Base-by-base conservation (phyloP, 2,329 filamentous ascomycete species). In the Trichoderma afroharzianum region DNA sequence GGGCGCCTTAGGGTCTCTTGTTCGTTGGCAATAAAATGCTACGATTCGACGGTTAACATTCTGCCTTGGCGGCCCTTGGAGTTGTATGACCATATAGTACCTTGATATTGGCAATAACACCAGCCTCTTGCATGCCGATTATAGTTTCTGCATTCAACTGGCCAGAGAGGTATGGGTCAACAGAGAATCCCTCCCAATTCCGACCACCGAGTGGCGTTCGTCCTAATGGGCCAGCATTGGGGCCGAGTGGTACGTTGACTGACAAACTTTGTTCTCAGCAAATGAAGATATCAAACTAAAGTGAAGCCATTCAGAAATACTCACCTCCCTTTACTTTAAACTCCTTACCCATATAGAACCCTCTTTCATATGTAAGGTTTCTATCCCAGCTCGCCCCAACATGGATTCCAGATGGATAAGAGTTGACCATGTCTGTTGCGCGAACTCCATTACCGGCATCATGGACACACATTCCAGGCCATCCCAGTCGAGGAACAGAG, bases 51-150 rank as follows among this genome's bases (percentile, higher is more conserved):
- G 30, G 8, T 64, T 21, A 66, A 50, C 53, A 21, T 18, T 26
- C 8, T 6, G 15, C 12, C 15, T 21, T 6, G 2, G 9, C 6
- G 4, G 39, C 18, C 9, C 18, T 12, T 8, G 2, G 0, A n/a
- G 8, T 32, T n/a, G 18, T 21, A 39, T 43, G 5, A n/a, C 30
- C 0, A 1, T 12, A 26, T 4, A 2, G 33, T 47, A 84, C 83
- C 80, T 88, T 95, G 85, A 85, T 90, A 82, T 90, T 93, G 70
- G 93, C 92, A 79, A 97, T 92, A 47, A 95, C 90, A 76, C 93
- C 93, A 3, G 90, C 90, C 76, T 91, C 88, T 78, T 96, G 93
- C 67, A 94, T 92, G 33, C 92, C 93, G 73, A 88, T 85, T 75
- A 95, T 88, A 1, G 91, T 92, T 76, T 93, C 87, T n/a, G 88